These are phyloP conservation scores for Phylloporus sp. DNA, from an alignment of 768 basidiomycete species.

Conservation along the genomic window DNA sequence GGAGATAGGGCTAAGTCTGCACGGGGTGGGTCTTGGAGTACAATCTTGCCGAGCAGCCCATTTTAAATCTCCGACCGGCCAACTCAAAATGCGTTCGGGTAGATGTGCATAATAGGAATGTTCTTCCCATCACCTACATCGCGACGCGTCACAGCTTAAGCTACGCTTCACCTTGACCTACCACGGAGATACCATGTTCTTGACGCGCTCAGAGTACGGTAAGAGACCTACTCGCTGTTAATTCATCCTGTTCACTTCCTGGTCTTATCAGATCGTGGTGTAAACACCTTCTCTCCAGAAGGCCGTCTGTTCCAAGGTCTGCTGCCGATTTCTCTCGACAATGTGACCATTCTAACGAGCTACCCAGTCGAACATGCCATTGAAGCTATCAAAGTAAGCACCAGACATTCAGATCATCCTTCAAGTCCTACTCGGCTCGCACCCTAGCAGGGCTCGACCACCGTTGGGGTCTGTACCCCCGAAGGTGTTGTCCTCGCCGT, in stretches of 20 bases:
- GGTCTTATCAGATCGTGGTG: constrained; percentile 73
- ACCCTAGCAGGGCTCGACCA: constrained; percentile 90
- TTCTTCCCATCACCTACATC: constrained; percentile 27
- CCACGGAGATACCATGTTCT: constrained; percentile 60
- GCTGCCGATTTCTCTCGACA: constrained; percentile 9
- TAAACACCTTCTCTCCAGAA: constrained; percentile 98
- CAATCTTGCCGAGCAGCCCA: no score
- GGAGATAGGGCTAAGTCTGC: no score
- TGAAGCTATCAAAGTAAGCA: constrained; percentile 89
- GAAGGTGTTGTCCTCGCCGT: constrained; percentile 92
- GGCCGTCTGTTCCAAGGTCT: constrained; percentile 97
- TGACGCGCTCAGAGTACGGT: constrained; percentile 96
- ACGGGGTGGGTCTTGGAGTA: no score
- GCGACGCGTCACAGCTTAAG: constrained; percentile 26
- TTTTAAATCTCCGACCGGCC: no score
- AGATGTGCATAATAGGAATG: no score
- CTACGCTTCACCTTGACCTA: constrained; percentile 4
- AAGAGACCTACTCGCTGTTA: not conserved
- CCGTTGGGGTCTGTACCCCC: constrained; percentile 89
- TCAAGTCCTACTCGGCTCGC: constrained; percentile 6
- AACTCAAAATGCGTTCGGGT: no score
- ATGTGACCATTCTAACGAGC: constrained; percentile 13
- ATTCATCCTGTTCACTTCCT: not conserved
- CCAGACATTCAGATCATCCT: not conserved
- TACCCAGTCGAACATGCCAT: constrained; percentile 95